Evolutionary conservation across 2,329 filamentous ascomycete species (phyloP), one percentile per base, ranked within the genome.

Genomic region (Trichophyton schoenleinii): DNA sequence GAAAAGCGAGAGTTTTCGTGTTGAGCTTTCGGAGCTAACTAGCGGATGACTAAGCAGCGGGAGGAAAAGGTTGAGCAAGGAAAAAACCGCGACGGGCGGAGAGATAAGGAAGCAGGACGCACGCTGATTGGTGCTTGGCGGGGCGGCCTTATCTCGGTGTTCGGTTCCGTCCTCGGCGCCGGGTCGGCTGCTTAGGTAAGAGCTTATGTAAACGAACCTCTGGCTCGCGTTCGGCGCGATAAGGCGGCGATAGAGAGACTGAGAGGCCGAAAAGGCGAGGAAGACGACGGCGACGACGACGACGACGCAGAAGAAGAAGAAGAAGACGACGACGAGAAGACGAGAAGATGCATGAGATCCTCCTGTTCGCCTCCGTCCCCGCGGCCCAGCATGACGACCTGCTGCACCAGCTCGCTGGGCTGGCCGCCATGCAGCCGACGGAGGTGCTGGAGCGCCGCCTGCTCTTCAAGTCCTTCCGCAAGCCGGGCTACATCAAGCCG

Each of bases 341-440:
- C 5, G 15, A 38, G 15, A 57, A 57, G 63, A 85, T 86, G 83
- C 82, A 86, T 72, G 83, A 86, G 74, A 77, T 84, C 66, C 74
- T 83, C 57, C 78, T 86, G 53, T 84, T 81, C 72, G 82, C 81
- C 67, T 80, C 82, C 68, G 77, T 86, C 61, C 78, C 82, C 8
- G 70, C 73, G 38, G 72, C 78, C 44, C 81, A 83, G 67, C 82
- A 85, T 74, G 75, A 81, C 68, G 82, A 83, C 70, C 77, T 85
- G 18, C 74, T 85, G 60, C 80, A 83, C 68, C 81, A 86, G 67
- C 76, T 87, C 55, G 79, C 83, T 44, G 84, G 83, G 59, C 72
- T 85, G 61, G 80, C 83, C 58, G 81, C 80, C 66, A 83, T 83
- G 78, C 83, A 84, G 68, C 83, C 84, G 44, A 76, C 77, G 66